Conservation (phyloP, 768 basidiomycete genomes). For the Sporobolomyces pararoseus region DNA sequence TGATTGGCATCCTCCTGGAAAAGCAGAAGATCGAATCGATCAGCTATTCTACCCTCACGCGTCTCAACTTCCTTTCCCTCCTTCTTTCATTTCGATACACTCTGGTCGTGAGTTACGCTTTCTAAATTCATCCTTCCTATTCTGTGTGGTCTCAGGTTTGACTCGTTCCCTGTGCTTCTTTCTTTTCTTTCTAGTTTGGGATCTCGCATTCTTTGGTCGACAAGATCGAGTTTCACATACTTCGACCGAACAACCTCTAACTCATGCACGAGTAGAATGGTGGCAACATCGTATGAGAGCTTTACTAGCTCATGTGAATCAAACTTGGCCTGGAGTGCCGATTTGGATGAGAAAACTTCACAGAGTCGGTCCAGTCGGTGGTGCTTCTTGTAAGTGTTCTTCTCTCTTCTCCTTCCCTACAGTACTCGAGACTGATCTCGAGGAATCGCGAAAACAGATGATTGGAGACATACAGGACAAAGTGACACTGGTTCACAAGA, state of each 20-base stretch:
- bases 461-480: slow-evolving; percentile 37
- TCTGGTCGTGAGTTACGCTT: slow-evolving; percentile 36
- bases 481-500: slow-evolving; percentile 14
- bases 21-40: slow-evolving; percentile 44
- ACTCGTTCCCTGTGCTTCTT: too few species aligned
- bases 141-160: neutral
- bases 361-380: slow-evolving; percentile 40
- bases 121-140: neutral
- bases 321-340: slow-evolving; percentile 40
- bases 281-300: slow-evolving; percentile 39
- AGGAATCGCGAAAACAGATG: too few species aligned
- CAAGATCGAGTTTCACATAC: slow-evolving; percentile 38
- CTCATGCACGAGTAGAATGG: slow-evolving; percentile 41
- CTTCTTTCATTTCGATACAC: slow-evolving; percentile 42
- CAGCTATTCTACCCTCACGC: slow-evolving; percentile 43
- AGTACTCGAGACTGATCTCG: too few species aligned
- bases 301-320: slow-evolving; percentile 30
- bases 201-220: slow-evolving; percentile 44
- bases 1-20: slow-evolving; percentile 42
- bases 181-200: slow-evolving; percentile 37
- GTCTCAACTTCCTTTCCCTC: slow-evolving; percentile 36
- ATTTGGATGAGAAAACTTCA: slow-evolving; percentile 41
- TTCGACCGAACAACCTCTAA: slow-evolving; percentile 41
- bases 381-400: slow-evolving; percentile 34
- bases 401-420: neutral